A percentile compares a stretch with the other conserved stretches of the same genome.
Evolutionary conservation across 371 early-diverging fungal genomes (phyloP).

Genomic region (Chytridium lagenaria): DNA sequence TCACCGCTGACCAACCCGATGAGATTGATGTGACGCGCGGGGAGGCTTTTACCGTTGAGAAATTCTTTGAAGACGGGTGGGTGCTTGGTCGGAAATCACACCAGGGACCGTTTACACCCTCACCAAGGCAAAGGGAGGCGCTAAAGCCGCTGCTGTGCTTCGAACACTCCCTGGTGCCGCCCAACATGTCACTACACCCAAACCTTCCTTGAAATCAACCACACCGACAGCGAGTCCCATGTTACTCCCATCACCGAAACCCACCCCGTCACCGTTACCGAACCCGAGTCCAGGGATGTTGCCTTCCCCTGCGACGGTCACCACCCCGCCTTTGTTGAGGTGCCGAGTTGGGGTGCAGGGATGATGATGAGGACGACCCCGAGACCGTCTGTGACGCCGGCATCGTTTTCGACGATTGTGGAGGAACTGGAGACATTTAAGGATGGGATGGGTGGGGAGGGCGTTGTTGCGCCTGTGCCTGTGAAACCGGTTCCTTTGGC

Average conservation of each 20-base stretch:
- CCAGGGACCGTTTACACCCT: neutral
- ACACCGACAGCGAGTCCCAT: neutral
- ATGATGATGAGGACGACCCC: too few relatives aligned
- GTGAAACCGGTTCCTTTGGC: neutral
- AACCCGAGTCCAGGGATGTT: neutral
- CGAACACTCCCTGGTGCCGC: neutral
- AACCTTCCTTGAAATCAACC: neutral
- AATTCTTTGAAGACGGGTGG: conserved; percentile 8
- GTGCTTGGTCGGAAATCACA: neutral
- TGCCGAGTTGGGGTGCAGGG: too few relatives aligned
- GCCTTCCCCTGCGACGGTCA: neutral
- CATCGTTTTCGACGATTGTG: neutral
- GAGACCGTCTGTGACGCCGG: too few relatives aligned
- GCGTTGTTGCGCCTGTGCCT: neutral
- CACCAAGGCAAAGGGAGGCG: conserved; percentile 1
- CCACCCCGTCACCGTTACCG: neutral
- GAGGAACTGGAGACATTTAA: neutral
- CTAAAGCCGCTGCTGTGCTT: neutral
- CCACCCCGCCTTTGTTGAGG: too few relatives aligned
- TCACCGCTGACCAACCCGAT: neutral
- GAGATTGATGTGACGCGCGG: conserved; percentile 1
- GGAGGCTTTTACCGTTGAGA: neutral
- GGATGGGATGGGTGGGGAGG: too few relatives aligned
- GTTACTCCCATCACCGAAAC: neutral
- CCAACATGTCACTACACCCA: neutral